These are phyloP conservation scores for Trichoderma virens DNA, from an alignment of 495 filamentous ascomycete genomes.

Conservation along the genomic window DNA sequence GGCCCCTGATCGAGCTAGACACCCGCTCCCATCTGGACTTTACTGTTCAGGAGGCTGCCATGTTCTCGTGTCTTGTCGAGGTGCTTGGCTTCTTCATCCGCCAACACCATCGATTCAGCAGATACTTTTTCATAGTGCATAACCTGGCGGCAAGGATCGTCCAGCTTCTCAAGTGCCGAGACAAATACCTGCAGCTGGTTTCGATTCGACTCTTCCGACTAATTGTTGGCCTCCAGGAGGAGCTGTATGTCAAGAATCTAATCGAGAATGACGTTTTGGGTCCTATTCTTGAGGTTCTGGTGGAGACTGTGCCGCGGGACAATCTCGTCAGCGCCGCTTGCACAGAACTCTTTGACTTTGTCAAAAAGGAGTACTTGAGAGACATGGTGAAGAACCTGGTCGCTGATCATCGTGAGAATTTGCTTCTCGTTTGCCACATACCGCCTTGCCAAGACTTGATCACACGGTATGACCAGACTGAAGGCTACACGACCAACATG, in stretches of 20 bases:
- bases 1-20: conserved; percentile 77
- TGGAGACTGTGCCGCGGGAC: conserved; percentile 89
- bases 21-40: conserved; percentile 47
- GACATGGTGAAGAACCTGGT: conserved; percentile 76
- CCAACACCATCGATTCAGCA: conserved; percentile 76
- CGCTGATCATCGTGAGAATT: conserved; percentile 77
- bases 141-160: conserved; percentile 71
- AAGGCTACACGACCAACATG: conserved; percentile 53
- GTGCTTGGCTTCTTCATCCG: conserved; percentile 93
- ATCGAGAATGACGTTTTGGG: conserved; percentile 77
- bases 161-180: conserved; percentile 73
- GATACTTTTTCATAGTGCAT: conserved; percentile 78
- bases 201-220: conserved; percentile 93
- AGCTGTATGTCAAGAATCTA: conserved; percentile 85
- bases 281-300: conserved; percentile 79
- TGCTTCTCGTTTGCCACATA: conserved; percentile 74
- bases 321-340: conserved; percentile 95
- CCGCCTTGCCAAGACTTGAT: conserved; percentile 76
- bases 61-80: conserved; percentile 87
- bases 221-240: conserved; percentile 77
- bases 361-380: conserved; percentile 79
- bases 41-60: conserved; percentile 69
- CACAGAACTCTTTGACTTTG: conserved; percentile 88
- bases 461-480: conserved; percentile 70
- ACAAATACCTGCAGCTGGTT: conserved; percentile 90